Base-by-base conservation (phyloP, 73 alveolate species). In the Uronychia binucleata region DNA sequence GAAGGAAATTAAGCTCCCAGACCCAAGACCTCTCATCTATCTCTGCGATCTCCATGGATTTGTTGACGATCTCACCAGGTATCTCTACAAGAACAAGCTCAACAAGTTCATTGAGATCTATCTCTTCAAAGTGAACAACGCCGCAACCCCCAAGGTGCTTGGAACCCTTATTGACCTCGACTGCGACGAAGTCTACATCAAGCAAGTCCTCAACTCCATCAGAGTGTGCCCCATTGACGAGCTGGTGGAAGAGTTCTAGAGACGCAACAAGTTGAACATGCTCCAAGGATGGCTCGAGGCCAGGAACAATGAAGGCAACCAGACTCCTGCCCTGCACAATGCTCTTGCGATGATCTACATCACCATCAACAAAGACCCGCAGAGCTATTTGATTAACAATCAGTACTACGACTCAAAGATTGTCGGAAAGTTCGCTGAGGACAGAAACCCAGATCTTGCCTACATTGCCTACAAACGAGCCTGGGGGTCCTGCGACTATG, bases 401-500 rank as follows among this genome's bases (percentile, higher is more conserved):
- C 95, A 97, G 88, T 97, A 91, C 96, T 98, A 98, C 93, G 99
- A 98, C 90, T 97, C 99, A 59, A 98, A 98, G 89, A 97, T 95
- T 31, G 99, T 98, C 67, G 99, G 99, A 76, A 96, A 96, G 93
- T 98, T 86, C 91, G 97, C 99, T 81, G 99, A 98, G 86, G 99
- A 96, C 75, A 93, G 99, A 92, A 98, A 98, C 93, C 99, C 99
- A 57, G 99, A 97, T 92, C 97, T 98, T 31, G 99, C 99, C 33
- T 98, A 89, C 77, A 84, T 95, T 83, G 99, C 99, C 32, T 98
- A 98, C 96, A 97, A 97, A 95, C 89, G 99, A 80, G 99, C 99
- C 30, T 98, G 99, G 98, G 99, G 99, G 67, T 81, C 97, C 91
- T 98, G 99, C 91, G 99, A 98, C 92, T 97, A 96, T 79, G 99